Percentiles rank a stretch among this genome's conserved stretches.
phyloP scores from a whole-genome alignment of 306 rosid genomes.

The Pterocarpus santalinus region DNA sequence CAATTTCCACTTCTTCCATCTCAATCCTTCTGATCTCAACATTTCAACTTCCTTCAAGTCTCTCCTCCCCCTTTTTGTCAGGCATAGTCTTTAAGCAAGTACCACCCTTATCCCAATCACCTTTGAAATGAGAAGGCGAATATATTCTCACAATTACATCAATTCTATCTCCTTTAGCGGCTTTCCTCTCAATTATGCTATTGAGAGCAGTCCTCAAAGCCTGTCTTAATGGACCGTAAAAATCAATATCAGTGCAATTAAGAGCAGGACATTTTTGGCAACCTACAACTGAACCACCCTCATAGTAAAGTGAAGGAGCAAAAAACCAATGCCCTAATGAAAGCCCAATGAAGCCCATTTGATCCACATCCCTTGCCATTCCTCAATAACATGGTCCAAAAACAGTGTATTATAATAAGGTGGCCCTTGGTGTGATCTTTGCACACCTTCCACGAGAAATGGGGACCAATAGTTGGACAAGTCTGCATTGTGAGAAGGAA shows the following conservation, averaged over 20 bases:
- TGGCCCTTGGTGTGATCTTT: conserved; percentile 59
- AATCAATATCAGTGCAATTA: conserved; percentile 66
- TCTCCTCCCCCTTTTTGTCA: conserved; percentile 22
- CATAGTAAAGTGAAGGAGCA: conserved; percentile 75
- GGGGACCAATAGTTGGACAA: conserved; percentile 83
- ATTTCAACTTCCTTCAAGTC: conserved; percentile 30
- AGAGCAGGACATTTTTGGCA: conserved; percentile 61
- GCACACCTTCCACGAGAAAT: conserved; percentile 72
- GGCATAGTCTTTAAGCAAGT: conserved; percentile 42
- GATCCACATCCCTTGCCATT: conserved; percentile 62
- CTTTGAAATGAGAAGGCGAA: conserved; percentile 50
- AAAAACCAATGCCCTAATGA: conserved; percentile 85
- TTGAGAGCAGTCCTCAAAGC: conserved; percentile 61
- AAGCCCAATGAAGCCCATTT: conserved; percentile 61
- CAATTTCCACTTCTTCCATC: conserved; percentile 42
- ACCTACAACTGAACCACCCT: conserved; percentile 62
- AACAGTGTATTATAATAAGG: conserved; percentile 54
- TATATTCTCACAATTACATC: conserved; percentile 46
- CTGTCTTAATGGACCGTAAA: conserved; percentile 69
- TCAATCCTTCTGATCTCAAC: conserved; percentile 44
- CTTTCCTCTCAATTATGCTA: conserved; percentile 59
- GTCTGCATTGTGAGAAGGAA: conserved; percentile 61
- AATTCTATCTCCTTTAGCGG: conserved; percentile 24
- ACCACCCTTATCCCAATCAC: conserved; percentile 49
- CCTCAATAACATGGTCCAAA: conserved; percentile 68